Evolutionary conservation across 176 grass and related monocot species (phyloP).

Genomic region (Calamus simplicifolius): DNA sequence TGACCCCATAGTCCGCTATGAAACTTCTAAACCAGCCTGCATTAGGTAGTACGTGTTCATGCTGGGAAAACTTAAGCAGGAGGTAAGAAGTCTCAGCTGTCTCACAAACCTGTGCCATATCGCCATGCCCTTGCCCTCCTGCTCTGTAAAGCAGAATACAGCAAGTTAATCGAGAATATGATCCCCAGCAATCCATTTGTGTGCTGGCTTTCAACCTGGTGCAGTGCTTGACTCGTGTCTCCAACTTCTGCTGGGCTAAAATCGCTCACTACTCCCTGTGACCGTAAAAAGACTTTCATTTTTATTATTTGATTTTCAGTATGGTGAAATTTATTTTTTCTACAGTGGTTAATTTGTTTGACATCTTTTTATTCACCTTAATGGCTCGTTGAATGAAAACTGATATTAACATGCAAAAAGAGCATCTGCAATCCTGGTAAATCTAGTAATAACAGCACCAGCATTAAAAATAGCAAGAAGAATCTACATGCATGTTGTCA

Average conservation of each 20-base stretch:
- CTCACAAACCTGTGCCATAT: conserved; percentile 54
- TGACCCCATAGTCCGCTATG: conserved; percentile 82
- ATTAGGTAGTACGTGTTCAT: background rate
- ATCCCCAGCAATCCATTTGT: conserved; percentile 70
- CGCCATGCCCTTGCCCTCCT: conserved; percentile 60
- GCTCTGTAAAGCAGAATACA: conserved; percentile 58
- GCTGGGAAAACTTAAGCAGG: too few species aligned
- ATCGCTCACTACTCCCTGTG: conserved; percentile 63
- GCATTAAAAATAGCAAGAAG: conserved; percentile 74
- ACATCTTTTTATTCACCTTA: conserved; percentile 31
- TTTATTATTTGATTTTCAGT: too few species aligned
- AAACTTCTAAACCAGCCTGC: conserved; percentile 82
- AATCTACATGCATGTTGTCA: conserved; percentile 71
- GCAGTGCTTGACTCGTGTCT: conserved; percentile 21
- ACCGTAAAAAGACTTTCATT: background rate
- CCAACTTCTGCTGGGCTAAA: conserved; percentile 44
- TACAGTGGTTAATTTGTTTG: too few species aligned
- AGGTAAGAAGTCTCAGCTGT: background rate
- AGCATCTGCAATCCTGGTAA: conserved; percentile 89
- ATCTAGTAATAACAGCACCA: conserved; percentile 66
- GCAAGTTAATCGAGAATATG: conserved; percentile 62
- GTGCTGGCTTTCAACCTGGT: conserved; percentile 72
- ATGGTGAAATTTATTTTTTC: too few species aligned
- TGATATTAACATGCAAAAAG: conserved; percentile 90
- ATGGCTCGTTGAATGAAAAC: conserved; percentile 92